These are phyloP conservation scores for Candida cerambycidarum DNA, from an alignment of 805 yeast genomes.

Conservation along the genomic window DNA sequence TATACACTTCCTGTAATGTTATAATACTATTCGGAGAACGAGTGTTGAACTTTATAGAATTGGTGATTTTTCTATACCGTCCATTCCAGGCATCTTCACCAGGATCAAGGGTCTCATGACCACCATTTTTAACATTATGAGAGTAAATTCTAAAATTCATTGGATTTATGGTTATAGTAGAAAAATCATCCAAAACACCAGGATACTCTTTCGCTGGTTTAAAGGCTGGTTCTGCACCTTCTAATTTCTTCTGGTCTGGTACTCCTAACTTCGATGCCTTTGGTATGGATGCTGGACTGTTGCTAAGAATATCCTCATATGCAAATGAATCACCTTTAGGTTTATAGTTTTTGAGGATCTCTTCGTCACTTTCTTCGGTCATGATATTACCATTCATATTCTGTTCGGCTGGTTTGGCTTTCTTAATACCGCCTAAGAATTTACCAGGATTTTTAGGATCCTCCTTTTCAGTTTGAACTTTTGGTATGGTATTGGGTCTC, in stretches of 20 bases:
- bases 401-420: conserved; percentile 18
- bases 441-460: conserved; percentile 21
- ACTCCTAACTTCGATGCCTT: conserved; percentile 13
- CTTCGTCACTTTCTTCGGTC: conserved; percentile 18
- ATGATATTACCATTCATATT: conserved; percentile 16
- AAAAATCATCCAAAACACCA: conserved; percentile 16
- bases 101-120: conserved; percentile 19
- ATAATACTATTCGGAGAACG: conserved; percentile 28
- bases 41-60: conserved; percentile 27
- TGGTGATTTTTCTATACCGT: conserved; percentile 18
- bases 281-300: conserved; percentile 10
- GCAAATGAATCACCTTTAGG: conserved; percentile 13
- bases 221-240: conserved; percentile 5
- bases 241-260: conserved; percentile 7
- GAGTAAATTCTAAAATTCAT: conserved; percentile 33
- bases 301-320: conserved; percentile 14
- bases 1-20: conserved; percentile 39
- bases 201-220: conserved; percentile 12
- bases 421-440: conserved; percentile 24
- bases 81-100: conserved; percentile 30
- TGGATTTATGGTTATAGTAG: conserved; percentile 12
- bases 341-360: conserved; percentile 11
- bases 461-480: conserved; percentile 5
- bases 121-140: conserved; percentile 36
- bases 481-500: conserved; percentile 6